Evolutionary conservation across 1,284 basidiomycete species (phyloP).

Genomic region (Microbotryum silenes-acaulis): DNA sequence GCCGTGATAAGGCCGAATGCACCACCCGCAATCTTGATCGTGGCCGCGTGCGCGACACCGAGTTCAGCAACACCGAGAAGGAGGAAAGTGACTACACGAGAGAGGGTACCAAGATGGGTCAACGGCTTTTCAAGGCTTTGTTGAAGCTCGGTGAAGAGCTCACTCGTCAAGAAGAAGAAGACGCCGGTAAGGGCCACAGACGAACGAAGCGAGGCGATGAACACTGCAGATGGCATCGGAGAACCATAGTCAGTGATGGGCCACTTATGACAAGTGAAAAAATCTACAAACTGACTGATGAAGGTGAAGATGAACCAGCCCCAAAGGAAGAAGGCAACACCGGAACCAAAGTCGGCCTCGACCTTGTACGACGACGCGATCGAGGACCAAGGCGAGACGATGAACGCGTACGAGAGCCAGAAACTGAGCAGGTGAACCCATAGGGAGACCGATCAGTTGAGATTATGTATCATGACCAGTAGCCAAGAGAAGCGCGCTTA

Average conservation of each 20-base stretch:
- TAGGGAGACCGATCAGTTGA: background rate
- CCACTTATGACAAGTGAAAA: background rate
- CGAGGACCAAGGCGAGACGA: slow-evolving; percentile 42
- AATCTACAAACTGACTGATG: slow-evolving; percentile 23
- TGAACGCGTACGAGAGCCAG: slow-evolving; percentile 45
- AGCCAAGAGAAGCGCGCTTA: background rate
- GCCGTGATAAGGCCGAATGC: slow-evolving; percentile 51
- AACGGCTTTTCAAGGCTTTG: background rate
- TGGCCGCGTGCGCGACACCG: slow-evolving; percentile 33
- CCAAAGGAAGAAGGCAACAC: slow-evolving; percentile 45
- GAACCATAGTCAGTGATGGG: slow-evolving; percentile 2
- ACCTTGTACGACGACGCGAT: slow-evolving; percentile 46
- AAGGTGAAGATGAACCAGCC: slow-evolving; percentile 57
- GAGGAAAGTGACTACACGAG: slow-evolving; percentile 12
- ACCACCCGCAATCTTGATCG: slow-evolving; percentile 58
- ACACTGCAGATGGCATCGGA: slow-evolving; percentile 33
- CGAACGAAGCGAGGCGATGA: slow-evolving; percentile 56
- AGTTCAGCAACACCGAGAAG: slow-evolving; percentile 29
- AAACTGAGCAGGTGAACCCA: slow-evolving; percentile 42
- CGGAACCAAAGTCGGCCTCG: slow-evolving; percentile 45
- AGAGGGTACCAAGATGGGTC: too few relatives aligned
- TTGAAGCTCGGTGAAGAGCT: slow-evolving; percentile 18
- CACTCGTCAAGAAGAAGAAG: slow-evolving; percentile 60
- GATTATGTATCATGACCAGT: background rate
- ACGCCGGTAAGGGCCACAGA: slow-evolving; percentile 59